phyloP scores from a whole-genome alignment of 495 filamentous ascomycete species.

The Aspergillus bertholletiae region DNA sequence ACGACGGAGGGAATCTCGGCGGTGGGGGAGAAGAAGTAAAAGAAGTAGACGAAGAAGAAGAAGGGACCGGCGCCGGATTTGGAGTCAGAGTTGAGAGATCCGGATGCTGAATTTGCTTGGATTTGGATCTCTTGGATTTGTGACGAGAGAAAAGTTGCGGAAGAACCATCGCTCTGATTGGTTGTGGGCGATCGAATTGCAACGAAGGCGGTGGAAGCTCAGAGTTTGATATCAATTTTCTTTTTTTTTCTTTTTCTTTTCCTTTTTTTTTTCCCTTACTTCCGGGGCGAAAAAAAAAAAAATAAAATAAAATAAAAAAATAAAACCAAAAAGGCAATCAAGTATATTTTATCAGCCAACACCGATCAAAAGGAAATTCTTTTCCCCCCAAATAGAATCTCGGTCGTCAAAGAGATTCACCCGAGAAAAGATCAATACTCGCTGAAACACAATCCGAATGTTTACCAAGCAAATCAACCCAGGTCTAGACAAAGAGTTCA shows the following conservation, averaged over 20 bases:
- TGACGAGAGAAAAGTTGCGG: conserved; percentile 31
- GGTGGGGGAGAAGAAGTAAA: conserved; percentile 14
- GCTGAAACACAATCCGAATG: not conserved
- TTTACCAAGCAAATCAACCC: not conserved
- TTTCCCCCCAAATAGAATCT: not conserved
- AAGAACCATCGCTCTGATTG: conserved; percentile 33
- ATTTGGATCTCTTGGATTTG: conserved; percentile 25
- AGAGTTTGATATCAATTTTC: conserved; percentile 3
- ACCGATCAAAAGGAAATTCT: too few relatives aligned
- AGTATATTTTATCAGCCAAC: too few relatives aligned
- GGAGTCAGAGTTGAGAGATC: conserved; percentile 2
- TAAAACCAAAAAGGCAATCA: too few relatives aligned
- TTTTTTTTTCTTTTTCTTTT: not conserved
- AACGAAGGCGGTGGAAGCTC: conserved; percentile 48
- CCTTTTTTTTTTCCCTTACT: not conserved
- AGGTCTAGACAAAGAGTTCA: not conserved
- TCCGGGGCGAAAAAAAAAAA: not conserved
- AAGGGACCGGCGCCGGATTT: conserved; percentile 23
- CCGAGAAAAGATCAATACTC: not conserved
- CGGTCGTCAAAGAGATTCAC: not conserved
- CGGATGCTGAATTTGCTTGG: conserved; percentile 1
- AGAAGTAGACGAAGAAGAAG: conserved; percentile 23
- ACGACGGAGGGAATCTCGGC: conserved; percentile 23
- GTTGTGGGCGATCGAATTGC: conserved; percentile 33
- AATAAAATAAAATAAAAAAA: too few relatives aligned